Base-by-base conservation (phyloP, 495 filamentous ascomycete species). In the Hypoxylon subgilvum region DNA sequence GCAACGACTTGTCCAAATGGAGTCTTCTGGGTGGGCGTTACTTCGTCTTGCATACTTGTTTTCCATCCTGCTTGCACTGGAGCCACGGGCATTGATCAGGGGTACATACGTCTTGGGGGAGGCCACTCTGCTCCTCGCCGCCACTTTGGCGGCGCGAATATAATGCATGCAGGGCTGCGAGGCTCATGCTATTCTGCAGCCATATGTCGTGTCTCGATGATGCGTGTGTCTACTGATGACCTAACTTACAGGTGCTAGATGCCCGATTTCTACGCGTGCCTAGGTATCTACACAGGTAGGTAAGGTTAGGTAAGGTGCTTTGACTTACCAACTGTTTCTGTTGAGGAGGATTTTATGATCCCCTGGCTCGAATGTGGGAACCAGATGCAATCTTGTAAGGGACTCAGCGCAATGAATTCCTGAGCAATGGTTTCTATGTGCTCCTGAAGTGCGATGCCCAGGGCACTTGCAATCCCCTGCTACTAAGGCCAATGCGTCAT, bases 41-140 rank as follows among this genome's bases (percentile, higher is more conserved):
- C 36, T 42, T 52, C 47, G 40, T 48, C 27, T 52, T 57, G 59
- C 52, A 63, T 63, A 32, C 48, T 63, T 4, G 25, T 36, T 31
- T 52, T 22, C 23, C 32, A 23, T 36, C 19, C 17, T 31, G 21
- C 28, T n/a, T 14, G 4, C 25, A 50, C 38, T 42, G 41, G 46
- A 63, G 59, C n/a, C 59, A 63, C 52, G 34, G 59, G 21, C 36
- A 43, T 63, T 32, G 23, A 42, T 57, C 40, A 52, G 35, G 47
- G 41, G 47, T 52, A 57, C 52, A 52, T 57, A 63, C 40, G 31
- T 52, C 16, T 41, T 22, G 23, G 39, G 17, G 43, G 28, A 28
- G 25, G 22, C 21, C 42, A 18, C 50, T 30, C 27, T 38, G 17
- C 34, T 48, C 28, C 47, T 38, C 34, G 36, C 41, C 41, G 30